Base-by-base conservation (phyloP, 352 stramenopile species). In the Phytophthora pisi region DNA sequence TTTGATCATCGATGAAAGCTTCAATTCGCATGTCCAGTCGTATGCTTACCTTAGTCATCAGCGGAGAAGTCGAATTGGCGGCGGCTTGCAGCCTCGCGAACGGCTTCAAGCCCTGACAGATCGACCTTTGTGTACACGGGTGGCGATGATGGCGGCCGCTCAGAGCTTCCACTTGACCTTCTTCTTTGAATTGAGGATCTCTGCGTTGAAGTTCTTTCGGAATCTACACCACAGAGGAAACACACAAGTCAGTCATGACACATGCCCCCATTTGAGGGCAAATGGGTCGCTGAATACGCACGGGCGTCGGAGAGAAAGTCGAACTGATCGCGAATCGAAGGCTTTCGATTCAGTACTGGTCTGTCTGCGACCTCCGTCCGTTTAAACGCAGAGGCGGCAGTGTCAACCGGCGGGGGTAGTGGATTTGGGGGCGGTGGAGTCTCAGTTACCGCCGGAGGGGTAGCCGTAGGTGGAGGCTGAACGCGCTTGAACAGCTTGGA, bases 11-110 rank as follows among this genome's bases (percentile, higher is more conserved):
- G 18, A 16, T 31, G 13, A 30, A 18, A 45, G 11, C 40, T 38
- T 13, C 9, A 38, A 4, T 38, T 38, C 13, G 31, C 31, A 1
- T 38, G 31, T 38, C 7, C 11, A 38, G 31, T 10, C 9, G 31
- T 11, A 38, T 7, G 8, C 9, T 16, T 66, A 72, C 54, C 51
- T 70, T 73, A 56, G 6, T 75, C 62, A 18, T 75, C 74, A 28
- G 57, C 58, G 8, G 68, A 76, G 63, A 87, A 87, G 49, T 83
- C 70, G 40, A 83, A 87, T 18, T 81, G 67, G 38, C 51, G 71
- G 10, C 66, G 64, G 24, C 46, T 75, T 45, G 78, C 68, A n/a
- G 78, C 76, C 51, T 79, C 74, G 4, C 54, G 65, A 9, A 85
- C 74, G 31, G 78, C 78, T 28, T 85, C 78, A 49, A 82, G 60